Evolutionary conservation across 192 early-diverging fungal species (phyloP).

Genomic region (Allomyces arbusculus): DNA sequence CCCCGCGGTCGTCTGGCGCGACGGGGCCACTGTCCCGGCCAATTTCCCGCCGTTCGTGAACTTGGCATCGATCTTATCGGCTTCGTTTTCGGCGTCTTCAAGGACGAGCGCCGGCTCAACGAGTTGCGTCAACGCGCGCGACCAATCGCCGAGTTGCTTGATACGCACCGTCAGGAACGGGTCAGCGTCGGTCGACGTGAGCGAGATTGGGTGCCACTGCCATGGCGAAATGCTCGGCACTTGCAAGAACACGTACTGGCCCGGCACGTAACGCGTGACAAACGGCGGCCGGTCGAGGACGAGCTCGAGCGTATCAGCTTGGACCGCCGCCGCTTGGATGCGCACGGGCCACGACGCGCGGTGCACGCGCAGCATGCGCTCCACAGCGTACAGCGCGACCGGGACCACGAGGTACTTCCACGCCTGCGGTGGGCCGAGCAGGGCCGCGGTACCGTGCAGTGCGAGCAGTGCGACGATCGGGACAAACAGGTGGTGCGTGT

Average conservation of each 20-base stretch:
- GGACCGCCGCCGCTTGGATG: slow-evolving; percentile 38
- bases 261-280: slow-evolving; percentile 19
- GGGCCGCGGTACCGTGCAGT: slow-evolving; percentile 55
- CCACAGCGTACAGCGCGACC: slow-evolving; percentile 31
- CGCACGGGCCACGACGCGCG: slow-evolving; percentile 29
- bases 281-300: slow-evolving; percentile 33
- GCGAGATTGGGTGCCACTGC: slow-evolving; percentile 63
- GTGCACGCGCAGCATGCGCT: slow-evolving; percentile 38
- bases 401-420: slow-evolving; percentile 40
- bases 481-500: slow-evolving; percentile 54
- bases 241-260: slow-evolving; percentile 55
- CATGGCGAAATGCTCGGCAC: slow-evolving; percentile 44
- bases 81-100: too few species aligned
- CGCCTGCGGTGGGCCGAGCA: slow-evolving; percentile 37
- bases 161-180: slow-evolving; percentile 54
- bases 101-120: background rate
- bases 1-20: background rate
- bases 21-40: background rate
- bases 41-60: background rate
- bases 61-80: too few species aligned
- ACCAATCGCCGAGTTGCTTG: slow-evolving; percentile 52
- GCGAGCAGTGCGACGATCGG: slow-evolving; percentile 42
- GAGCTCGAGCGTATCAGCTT: slow-evolving; percentile 50
- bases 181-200: slow-evolving; percentile 55
- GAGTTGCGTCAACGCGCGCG: slow-evolving; percentile 29